These are phyloP conservation scores for Ustilago trichophora DNA, from an alignment of 1,284 basidiomycete species.

Conservation along the genomic window DNA sequence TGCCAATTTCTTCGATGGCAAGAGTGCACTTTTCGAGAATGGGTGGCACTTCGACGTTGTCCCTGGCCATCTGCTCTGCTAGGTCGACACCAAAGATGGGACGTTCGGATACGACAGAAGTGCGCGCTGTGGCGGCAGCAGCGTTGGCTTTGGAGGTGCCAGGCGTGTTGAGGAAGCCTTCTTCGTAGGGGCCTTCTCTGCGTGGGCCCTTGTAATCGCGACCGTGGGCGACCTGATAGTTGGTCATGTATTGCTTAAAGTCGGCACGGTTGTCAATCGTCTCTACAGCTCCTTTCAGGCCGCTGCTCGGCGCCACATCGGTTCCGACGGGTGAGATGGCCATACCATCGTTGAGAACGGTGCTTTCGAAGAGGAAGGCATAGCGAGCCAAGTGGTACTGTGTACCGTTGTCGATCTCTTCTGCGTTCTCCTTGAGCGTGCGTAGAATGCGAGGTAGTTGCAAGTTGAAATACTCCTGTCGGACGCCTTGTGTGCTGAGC, in stretches of 20 bases:
- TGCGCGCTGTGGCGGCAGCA: neutral
- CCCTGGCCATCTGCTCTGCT: conserved; percentile 87
- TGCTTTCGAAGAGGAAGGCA: conserved; percentile 91
- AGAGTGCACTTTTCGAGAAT: conserved; percentile 89
- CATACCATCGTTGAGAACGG: conserved; percentile 85
- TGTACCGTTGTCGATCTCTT: conserved; percentile 94
- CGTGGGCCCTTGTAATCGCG: conserved; percentile 69
- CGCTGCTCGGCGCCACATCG: conserved; percentile 64
- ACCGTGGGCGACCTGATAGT: conserved; percentile 85
- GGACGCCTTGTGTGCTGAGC: conserved; percentile 83
- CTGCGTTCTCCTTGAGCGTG: conserved; percentile 91
- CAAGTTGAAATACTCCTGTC: conserved; percentile 95
- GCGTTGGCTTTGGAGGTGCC: conserved; percentile 5
- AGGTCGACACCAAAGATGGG: conserved; percentile 84
- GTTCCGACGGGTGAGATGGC: conserved; percentile 78
- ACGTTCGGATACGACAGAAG: conserved; percentile 66
- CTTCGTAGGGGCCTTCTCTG: conserved; percentile 67
- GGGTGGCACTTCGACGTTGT: conserved; percentile 85
- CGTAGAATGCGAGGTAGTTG: conserved; percentile 91
- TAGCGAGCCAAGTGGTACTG: conserved; percentile 96
- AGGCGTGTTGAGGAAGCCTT: conserved; percentile 59
- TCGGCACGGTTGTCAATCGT: conserved; percentile 91
- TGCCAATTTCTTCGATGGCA: conserved; percentile 80
- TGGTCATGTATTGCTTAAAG: conserved; percentile 96
- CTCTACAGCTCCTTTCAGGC: conserved; percentile 86